phyloP scores from a whole-genome alignment of 2,329 filamentous ascomycete genomes.

The Cercospora sojina region DNA sequence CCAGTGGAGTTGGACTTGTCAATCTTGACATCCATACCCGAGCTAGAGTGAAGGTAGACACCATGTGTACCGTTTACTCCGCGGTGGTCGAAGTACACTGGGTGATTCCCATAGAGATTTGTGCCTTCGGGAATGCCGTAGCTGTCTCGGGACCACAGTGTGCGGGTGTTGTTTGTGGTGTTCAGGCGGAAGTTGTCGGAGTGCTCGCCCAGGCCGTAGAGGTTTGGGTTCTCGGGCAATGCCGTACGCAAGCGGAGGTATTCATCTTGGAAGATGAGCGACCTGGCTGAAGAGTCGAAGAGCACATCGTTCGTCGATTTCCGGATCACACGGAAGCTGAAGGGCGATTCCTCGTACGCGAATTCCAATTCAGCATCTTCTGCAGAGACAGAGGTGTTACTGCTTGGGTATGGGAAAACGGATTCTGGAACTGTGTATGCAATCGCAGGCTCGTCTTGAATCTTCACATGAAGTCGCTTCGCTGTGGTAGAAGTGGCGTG shows the following conservation, averaged over 20 bases:
- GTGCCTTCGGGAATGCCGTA: conserved; percentile 59
- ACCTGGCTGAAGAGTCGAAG: conserved; percentile 35
- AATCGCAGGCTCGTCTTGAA: conserved; percentile 64
- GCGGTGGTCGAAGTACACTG: conserved; percentile 71
- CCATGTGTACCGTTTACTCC: conserved; percentile 56
- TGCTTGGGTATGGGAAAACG: conserved; percentile 62
- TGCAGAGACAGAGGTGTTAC: conserved; percentile 32
- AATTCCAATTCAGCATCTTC: conserved; percentile 31
- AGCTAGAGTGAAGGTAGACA: conserved; percentile 69
- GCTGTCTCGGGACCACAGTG: conserved; percentile 67
- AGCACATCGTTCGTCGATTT: conserved; percentile 31
- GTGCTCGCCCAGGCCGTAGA: conserved; percentile 79
- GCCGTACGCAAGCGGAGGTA: conserved; percentile 67
- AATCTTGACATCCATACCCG: conserved; percentile 74
- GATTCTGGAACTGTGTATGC: conserved; percentile 73
- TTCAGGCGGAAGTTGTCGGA: conserved; percentile 59
- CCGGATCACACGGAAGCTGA: conserved; percentile 35
- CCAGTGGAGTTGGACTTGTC: conserved; percentile 53
- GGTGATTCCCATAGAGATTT: conserved; percentile 72
- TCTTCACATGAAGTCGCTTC: conserved; percentile 60
- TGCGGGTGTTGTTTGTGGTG: conserved; percentile 67
- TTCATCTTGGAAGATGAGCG: conserved; percentile 37
- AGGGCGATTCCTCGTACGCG: conserved; percentile 30
- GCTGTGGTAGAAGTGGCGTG: neutral
- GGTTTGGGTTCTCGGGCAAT: conserved; percentile 65